Evolutionary conservation across 164 flowering plant species (phyloP), one percentile per base, ranked within the genome.

Genomic region (Annona cherimola): DNA sequence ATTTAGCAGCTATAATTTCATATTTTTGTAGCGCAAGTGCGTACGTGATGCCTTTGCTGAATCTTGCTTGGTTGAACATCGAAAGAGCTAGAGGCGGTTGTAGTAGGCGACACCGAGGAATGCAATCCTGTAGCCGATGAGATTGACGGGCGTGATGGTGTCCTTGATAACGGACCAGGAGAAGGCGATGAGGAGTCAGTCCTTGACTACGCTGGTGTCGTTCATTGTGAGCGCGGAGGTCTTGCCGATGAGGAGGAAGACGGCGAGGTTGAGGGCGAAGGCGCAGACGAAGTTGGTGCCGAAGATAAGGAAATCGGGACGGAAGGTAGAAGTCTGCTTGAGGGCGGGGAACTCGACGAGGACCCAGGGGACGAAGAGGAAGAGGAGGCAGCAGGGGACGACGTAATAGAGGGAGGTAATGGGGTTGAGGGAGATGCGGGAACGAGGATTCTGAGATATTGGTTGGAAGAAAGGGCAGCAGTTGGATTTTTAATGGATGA

Each of bases 31-130:
- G n/a, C n/a, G n/a, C n/a, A n/a, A n/a, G n/a, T n/a, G n/a, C n/a
- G n/a, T n/a, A n/a, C n/a, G n/a, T n/a, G n/a, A n/a, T n/a, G n/a
- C n/a, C n/a, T n/a, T n/a, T n/a, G n/a, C n/a, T n/a, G n/a, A n/a
- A n/a, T n/a, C n/a, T n/a, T n/a, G n/a, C n/a, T n/a, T n/a, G n/a
- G n/a, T n/a, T n/a, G n/a, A n/a, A n/a, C n/a, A n/a, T n/a, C n/a
- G n/a, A n/a, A n/a, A n/a, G n/a, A 73, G 68, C 68, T 79, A 76
- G 14, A 63, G 72, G 14, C 72, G 74, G 67, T 76, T 79, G 35
- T 79, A 79, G 67, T 79, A 79, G 39, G 72, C 66, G 61, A 79
- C 79, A 5, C 79, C 81, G 61, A 76, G 64, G 63, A 79, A 79
- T 0, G 79, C 81, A 54, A 79, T 5, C 14, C 78, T 78, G 61